Evolutionary conservation across 169 alveolate genomes (phyloP).

Genomic region (Plasmodium sp.): DNA sequence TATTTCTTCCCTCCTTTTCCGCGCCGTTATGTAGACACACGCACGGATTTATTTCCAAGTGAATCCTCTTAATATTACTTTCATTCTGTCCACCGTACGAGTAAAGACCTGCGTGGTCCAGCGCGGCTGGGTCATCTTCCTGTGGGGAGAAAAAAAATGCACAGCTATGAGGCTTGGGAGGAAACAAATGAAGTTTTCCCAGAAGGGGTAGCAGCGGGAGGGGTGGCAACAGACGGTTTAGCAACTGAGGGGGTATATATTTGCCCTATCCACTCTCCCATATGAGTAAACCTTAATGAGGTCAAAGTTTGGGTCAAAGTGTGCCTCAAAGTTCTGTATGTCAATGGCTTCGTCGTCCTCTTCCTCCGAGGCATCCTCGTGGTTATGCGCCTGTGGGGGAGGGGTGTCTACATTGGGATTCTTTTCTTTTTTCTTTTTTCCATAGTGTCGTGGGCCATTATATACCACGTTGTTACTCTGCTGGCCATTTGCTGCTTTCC

Average conservation of each 20-base stretch:
- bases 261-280: neutral
- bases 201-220: neutral
- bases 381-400: neutral
- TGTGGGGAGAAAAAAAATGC: constrained; percentile 13
- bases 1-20: neutral
- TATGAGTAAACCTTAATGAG: constrained; percentile 28
- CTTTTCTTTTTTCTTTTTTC: constrained; percentile 8
- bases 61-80: constrained; percentile 9
- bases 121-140: constrained; percentile 72
- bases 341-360: constrained; percentile 64
- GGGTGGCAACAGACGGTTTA: neutral
- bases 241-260: neutral
- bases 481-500: neutral
- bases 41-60: constrained; percentile 12
- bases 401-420: neutral
- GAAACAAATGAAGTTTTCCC: neutral
- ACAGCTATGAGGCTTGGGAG: neutral
- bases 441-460: neutral
- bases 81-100: constrained; percentile 7
- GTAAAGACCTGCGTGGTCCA: constrained; percentile 12
- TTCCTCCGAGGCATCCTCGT: neutral
- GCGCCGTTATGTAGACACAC: neutral
- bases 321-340: constrained; percentile 44
- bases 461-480: neutral
- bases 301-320: neutral